Conservation (phyloP, 2,329 filamentous ascomycete genomes). For the Pleurostoma richardsiae region DNA sequence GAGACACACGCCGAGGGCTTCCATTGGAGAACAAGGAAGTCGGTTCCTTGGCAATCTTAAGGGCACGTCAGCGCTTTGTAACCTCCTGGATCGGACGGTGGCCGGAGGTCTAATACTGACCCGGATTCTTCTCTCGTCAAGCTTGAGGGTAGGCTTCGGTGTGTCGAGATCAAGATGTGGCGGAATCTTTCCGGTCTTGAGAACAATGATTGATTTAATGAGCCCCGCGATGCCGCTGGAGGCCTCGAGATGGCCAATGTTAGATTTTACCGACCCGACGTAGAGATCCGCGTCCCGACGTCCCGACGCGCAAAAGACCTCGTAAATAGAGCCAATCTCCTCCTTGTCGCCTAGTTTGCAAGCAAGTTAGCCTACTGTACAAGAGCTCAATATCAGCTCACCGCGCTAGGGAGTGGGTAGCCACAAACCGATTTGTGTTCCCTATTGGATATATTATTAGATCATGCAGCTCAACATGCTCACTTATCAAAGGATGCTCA, state of each 20-base stretch:
- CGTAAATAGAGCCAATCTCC: neutral
- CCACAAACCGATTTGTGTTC: no score
- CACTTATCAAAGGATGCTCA: neutral
- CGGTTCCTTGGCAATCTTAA: constrained; percentile 5
- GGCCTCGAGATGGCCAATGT: constrained; percentile 14
- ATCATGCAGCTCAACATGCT: no score
- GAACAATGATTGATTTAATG: constrained; percentile 11
- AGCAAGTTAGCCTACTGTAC: no score
- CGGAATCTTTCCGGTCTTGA: constrained; percentile 10
- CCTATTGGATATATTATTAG: no score
- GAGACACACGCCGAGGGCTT: neutral
- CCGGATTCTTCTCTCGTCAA: neutral
- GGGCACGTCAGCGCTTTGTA: neutral
- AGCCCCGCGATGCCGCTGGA: constrained; percentile 12
- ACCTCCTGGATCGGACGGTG: neutral
- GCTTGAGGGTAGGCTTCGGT: constrained; percentile 8
- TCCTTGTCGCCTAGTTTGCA: neutral
- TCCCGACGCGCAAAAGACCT: constrained; percentile 7
- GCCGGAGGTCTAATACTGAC: neutral
- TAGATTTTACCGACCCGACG: constrained; percentile 14
- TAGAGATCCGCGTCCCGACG: neutral
- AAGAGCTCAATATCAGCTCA: no score
- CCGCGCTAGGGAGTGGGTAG: no score
- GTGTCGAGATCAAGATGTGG: constrained; percentile 5
- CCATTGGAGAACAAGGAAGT: constrained; percentile 1